phyloP scores from a whole-genome alignment of 2,329 filamentous ascomycete genomes.

The Ascochyta fabae region DNA sequence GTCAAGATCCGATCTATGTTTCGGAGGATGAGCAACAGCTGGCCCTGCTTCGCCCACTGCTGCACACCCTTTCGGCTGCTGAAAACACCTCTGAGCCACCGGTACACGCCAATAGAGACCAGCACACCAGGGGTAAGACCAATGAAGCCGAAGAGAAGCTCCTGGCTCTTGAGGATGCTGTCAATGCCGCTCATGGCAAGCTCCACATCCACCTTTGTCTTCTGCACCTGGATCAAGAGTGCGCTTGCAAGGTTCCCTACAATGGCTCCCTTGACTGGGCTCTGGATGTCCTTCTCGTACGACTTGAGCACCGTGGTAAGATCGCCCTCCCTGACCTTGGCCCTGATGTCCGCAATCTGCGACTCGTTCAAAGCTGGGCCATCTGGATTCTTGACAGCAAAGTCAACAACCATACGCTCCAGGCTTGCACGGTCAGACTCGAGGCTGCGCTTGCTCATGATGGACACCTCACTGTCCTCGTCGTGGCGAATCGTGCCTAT shows the following conservation, averaged over 20 bases:
- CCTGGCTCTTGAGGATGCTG: slow-evolving; percentile 90
- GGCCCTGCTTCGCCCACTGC: slow-evolving; percentile 69
- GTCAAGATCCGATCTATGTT: slow-evolving; percentile 78
- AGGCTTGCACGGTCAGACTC: slow-evolving; percentile 89
- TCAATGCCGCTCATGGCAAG: slow-evolving; percentile 96
- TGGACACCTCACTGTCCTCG: slow-evolving; percentile 88
- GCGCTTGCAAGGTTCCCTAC: slow-evolving; percentile 87
- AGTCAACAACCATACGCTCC: slow-evolving; percentile 98
- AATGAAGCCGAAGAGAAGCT: slow-evolving; percentile 95
- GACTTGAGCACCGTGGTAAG: slow-evolving; percentile 89
- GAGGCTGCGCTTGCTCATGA: slow-evolving; percentile 93
- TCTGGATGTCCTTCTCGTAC: slow-evolving; percentile 87
- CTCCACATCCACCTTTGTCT: slow-evolving; percentile 98
- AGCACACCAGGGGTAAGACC: slow-evolving; percentile 92
- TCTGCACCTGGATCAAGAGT: slow-evolving; percentile 94
- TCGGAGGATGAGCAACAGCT: slow-evolving; percentile 78
- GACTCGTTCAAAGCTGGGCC: slow-evolving; percentile 67
- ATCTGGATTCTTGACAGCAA: slow-evolving; percentile 81
- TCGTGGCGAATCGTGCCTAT: slow-evolving; percentile 94
- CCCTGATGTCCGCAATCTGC: slow-evolving; percentile 75
- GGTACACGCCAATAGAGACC: slow-evolving; percentile 75
- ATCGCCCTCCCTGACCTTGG: slow-evolving; percentile 87
- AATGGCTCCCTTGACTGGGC: slow-evolving; percentile 81
- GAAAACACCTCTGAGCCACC: slow-evolving; percentile 74
- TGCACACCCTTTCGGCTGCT: slow-evolving; percentile 73